Percentiles rank a stretch among this genome's conserved stretches.
These are phyloP conservation scores for Excoecaria agallocha DNA, from an alignment of 345 rosid genomes.

Conservation along the genomic window DNA sequence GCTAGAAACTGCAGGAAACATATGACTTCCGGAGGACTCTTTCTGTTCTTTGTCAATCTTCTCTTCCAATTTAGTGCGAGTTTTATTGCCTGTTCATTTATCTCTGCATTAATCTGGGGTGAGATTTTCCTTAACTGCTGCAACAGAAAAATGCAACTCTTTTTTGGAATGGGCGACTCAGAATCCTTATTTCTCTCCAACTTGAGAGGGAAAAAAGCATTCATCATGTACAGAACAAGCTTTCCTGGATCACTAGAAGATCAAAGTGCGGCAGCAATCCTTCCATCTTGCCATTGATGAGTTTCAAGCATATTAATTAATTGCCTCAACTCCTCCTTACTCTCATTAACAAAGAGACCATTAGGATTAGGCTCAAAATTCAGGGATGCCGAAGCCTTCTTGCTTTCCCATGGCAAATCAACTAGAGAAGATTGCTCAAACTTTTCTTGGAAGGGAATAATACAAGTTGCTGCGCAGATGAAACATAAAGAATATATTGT, in stretches of 20 bases:
- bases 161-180: background rate
- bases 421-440: background rate
- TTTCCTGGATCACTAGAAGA: background rate
- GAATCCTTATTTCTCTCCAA: background rate
- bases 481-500: background rate
- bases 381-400: background rate
- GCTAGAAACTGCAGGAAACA: slow-evolving; percentile 9
- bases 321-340: background rate
- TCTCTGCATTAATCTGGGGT: background rate
- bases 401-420: background rate
- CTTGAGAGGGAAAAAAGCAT: background rate
- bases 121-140: background rate
- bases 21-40: background rate
- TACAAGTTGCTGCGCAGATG: background rate
- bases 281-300: background rate
- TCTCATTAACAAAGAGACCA: background rate
- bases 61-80: slow-evolving; percentile 3
- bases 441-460: background rate
- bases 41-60: background rate
- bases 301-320: background rate
- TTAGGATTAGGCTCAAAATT: background rate
- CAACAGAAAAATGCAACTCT: background rate
- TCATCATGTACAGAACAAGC: slow-evolving; percentile 5
- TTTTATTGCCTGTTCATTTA: background rate
- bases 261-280: slow-evolving; percentile 6